Evolutionary conservation across 2,329 filamentous ascomycete species (phyloP), one percentile per base, ranked within the genome.

Genomic region (Sporothrix phasma): DNA sequence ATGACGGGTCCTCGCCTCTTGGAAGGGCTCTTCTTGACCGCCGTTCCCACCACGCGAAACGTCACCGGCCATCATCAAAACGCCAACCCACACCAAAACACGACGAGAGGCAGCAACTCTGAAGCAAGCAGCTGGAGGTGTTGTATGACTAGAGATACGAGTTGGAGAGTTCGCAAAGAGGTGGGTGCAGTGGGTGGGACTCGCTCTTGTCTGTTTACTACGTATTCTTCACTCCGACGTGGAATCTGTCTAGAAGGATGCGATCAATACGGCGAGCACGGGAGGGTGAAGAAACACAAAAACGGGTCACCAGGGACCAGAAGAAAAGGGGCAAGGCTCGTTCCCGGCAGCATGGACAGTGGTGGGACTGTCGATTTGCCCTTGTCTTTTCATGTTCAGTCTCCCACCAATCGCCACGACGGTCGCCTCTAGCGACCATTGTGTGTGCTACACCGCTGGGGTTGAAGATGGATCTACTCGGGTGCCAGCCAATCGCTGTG

Each of bases 1-100:
- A n/a, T 17, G 31, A 56, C 11, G 39, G 10, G 24, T 19, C 19
- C 31, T 17, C 13, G 5, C 15, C 49, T 49, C 59, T 22, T 45
- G 37, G 37, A 54, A 62, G 49, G 10, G 13, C 39, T 61, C 29
- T 61, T n/a, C 19, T 29, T 64, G 45, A 61, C 63, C 63, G 56
- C 56, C 31, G 51, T 64, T 29, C 59, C 24, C 19, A 56, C 17
- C 49, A 39, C 31, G 24, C 31, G 29, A 54, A 37, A 56, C 31
- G 39, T 34, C 51, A 17, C 5, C 51, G 11, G 5, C 7, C 5
- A 39, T 10, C 15, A 15, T 24, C n/a, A 34, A 22, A 10, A 5
- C 19, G 19, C 5, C 43, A 37, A 37, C 34, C 34, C 34, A 45
- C 41, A 47, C 22, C 45, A 47, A 47, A 47, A 8, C 31, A 15